phyloP scores from a whole-genome alignment of 352 stramenopile species.

The Halophytophthora polymorphica region DNA sequence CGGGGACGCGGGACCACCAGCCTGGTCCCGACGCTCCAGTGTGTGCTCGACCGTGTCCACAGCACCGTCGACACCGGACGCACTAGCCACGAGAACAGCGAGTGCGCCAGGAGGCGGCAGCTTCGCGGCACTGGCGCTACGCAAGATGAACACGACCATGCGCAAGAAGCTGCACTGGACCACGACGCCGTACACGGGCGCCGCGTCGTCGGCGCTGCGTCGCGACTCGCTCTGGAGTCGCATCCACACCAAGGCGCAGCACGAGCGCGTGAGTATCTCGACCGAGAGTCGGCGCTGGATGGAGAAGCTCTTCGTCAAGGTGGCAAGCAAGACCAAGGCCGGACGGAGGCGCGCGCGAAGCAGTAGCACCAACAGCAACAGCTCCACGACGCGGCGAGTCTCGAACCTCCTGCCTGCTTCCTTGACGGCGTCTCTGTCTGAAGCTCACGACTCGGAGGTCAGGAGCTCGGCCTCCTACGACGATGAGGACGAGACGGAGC shows the following conservation, averaged over 20 bases:
- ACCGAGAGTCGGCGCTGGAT: slow-evolving; percentile 58
- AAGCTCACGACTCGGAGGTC: slow-evolving; percentile 15
- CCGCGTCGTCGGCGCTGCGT: slow-evolving; percentile 20
- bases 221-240: slow-evolving; percentile 56
- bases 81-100: slow-evolving; percentile 13
- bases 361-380: slow-evolving; percentile 12
- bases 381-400: no score
- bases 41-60: slow-evolving; percentile 29
- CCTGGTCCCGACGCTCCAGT: slow-evolving; percentile 38
- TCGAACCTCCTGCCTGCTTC: no score
- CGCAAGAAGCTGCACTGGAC: slow-evolving; percentile 81
- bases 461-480: slow-evolving; percentile 16
- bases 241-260: slow-evolving; percentile 23
- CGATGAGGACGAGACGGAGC: slow-evolving; percentile 19
- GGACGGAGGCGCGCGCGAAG: slow-evolving; percentile 16
- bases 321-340: slow-evolving; percentile 25
- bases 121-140: slow-evolving; percentile 32
- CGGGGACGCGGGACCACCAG: slow-evolving; percentile 3
- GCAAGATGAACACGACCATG: slow-evolving; percentile 52
- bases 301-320: slow-evolving; percentile 75
- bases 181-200: slow-evolving; percentile 38
- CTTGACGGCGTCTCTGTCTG: slow-evolving; percentile 4
- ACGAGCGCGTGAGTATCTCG: slow-evolving; percentile 44
- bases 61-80: slow-evolving; percentile 29
- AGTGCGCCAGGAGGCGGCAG: slow-evolving; percentile 6